Evolutionary conservation across 2,329 filamentous ascomycete species (phyloP).

Genomic region (Pseudogymnoascus sp.): DNA sequence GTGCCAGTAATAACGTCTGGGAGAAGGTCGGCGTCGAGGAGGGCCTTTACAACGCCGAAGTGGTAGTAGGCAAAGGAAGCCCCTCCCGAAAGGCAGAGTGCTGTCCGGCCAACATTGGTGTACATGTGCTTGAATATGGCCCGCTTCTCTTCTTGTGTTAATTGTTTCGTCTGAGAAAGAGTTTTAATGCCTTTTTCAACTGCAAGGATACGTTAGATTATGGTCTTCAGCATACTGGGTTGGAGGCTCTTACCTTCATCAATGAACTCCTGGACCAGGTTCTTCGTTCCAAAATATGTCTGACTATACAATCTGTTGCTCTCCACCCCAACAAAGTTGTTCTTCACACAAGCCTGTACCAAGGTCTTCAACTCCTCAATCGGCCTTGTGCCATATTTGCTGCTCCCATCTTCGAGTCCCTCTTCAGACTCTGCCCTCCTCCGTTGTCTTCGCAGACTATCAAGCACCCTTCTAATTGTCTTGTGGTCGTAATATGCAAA

Average conservation of each 20-base stretch:
- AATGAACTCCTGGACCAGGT: slow-evolving; percentile 80
- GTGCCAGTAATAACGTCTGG: slow-evolving; percentile 96
- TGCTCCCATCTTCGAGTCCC: slow-evolving; percentile 30
- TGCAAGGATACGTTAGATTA: slow-evolving; percentile 23
- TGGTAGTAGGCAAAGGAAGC: slow-evolving; percentile 96
- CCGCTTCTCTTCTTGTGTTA: slow-evolving; percentile 67
- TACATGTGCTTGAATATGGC: slow-evolving; percentile 78
- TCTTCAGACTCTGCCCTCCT: slow-evolving; percentile 47
- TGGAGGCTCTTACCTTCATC: slow-evolving; percentile 58
- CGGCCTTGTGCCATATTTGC: slow-evolving; percentile 37
- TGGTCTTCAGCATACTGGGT: not conserved
- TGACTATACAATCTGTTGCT: slow-evolving; percentile 93
- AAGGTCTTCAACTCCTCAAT: slow-evolving; percentile 70
- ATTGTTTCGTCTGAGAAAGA: slow-evolving; percentile 57
- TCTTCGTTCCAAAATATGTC: slow-evolving; percentile 96
- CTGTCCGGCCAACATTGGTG: slow-evolving; percentile 86
- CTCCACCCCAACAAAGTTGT: slow-evolving; percentile 93
- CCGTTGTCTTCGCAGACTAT: slow-evolving; percentile 62
- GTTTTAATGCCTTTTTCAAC: slow-evolving; percentile 60
- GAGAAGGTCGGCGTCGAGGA: slow-evolving; percentile 76
- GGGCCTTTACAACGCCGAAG: slow-evolving; percentile 82
- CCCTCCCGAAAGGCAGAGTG: slow-evolving; percentile 85
- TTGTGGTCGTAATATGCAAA: slow-evolving; percentile 82
- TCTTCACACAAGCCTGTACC: slow-evolving; percentile 88
- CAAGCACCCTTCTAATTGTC: slow-evolving; percentile 68